Conservation (phyloP, 1,284 basidiomycete genomes). For the Neolentinus lepideus region DNA sequence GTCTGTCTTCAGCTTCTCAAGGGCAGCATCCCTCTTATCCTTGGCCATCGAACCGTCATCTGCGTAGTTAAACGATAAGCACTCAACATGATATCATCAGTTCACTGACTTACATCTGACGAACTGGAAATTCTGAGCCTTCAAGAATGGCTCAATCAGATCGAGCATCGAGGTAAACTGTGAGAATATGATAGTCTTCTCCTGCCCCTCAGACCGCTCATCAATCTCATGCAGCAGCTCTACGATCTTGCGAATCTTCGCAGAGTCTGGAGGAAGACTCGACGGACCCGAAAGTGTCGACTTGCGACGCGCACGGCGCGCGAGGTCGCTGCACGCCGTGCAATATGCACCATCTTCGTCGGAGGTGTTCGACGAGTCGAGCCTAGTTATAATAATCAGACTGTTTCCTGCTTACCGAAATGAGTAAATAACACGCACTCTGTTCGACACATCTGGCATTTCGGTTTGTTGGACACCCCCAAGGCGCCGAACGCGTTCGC, state of each 20-base stretch:
- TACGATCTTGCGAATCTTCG: slow-evolving; percentile 87
- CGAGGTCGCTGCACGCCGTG: slow-evolving; percentile 30
- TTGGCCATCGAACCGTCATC: slow-evolving; percentile 86
- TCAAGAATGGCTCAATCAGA: slow-evolving; percentile 79
- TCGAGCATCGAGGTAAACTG: slow-evolving; percentile 92
- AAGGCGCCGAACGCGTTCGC: not conserved
- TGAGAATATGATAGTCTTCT: slow-evolving; percentile 90
- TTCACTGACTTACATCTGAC: slow-evolving; percentile 70
- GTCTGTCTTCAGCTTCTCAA: slow-evolving; percentile 68
- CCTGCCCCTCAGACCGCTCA: slow-evolving; percentile 46
- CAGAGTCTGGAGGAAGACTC: slow-evolving; percentile 64
- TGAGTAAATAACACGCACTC: not conserved
- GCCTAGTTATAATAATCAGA: not conserved
- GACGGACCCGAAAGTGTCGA: slow-evolving; percentile 18
- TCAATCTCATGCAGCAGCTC: slow-evolving; percentile 67
- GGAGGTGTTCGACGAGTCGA: not conserved
- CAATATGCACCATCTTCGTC: not conserved
- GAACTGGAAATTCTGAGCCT: slow-evolving; percentile 55
- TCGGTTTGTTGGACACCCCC: not conserved
- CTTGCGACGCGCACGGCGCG: slow-evolving; percentile 28
- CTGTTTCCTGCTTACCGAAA: not conserved
- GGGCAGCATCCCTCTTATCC: slow-evolving; percentile 65
- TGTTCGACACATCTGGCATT: not conserved
- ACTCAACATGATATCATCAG: not conserved
- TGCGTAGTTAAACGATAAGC: slow-evolving; percentile 21